Conservation (phyloP, 495 filamentous ascomycete species). For the Penicillium fimorum region DNA sequence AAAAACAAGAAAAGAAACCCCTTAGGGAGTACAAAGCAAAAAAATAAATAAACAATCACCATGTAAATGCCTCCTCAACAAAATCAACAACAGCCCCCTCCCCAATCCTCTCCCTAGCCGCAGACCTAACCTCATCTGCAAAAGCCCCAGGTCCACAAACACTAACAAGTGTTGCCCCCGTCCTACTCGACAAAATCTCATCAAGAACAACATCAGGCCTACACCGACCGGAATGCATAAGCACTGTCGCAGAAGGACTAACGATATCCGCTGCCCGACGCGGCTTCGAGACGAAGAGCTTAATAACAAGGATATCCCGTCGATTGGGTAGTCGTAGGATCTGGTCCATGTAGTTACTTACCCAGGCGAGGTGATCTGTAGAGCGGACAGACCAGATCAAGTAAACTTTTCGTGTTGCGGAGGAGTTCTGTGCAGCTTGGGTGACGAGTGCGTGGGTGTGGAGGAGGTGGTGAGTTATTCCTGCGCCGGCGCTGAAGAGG, state of each 20-base stretch:
- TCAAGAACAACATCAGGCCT: conserved; percentile 62
- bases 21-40: conserved; percentile 1
- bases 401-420: conserved; percentile 74
- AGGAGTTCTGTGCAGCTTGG: conserved; percentile 64
- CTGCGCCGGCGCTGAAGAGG: conserved; percentile 83
- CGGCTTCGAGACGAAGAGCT: conserved; percentile 88
- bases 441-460: conserved; percentile 72
- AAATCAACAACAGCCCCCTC: conserved; percentile 75
- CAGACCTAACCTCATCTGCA: conserved; percentile 79
- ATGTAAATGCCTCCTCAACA: conserved; percentile 92
- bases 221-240: conserved; percentile 80
- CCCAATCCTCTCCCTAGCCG: conserved; percentile 64
- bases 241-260: conserved; percentile 75
- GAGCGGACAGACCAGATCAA: conserved; percentile 90
- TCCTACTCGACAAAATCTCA: conserved; percentile 69
- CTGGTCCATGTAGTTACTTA: conserved; percentile 91
- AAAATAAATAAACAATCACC: conserved; percentile 34
- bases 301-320: conserved; percentile 76
- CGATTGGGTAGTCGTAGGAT: conserved; percentile 82
- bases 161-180: conserved; percentile 80
- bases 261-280: conserved; percentile 61
- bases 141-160: conserved; percentile 90
- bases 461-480: conserved; percentile 84
- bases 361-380: conserved; percentile 89
- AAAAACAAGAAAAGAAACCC: conserved; percentile 4